phyloP scores from a whole-genome alignment of 2,329 filamentous ascomycete genomes.

The Tolypocladium nubicola region DNA sequence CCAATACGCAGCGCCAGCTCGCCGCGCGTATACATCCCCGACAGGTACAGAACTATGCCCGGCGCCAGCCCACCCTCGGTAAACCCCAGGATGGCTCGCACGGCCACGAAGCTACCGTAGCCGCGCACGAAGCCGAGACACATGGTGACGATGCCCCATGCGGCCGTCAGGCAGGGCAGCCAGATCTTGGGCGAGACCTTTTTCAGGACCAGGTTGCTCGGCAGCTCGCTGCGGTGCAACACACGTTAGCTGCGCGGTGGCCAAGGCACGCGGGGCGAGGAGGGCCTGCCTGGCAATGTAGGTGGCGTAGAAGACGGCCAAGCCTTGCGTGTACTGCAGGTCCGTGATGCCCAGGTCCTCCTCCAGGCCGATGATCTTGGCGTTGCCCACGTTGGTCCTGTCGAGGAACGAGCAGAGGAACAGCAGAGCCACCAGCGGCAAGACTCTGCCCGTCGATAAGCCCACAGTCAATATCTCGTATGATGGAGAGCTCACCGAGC shows the following conservation, averaged over 20 bases:
- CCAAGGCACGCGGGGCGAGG: background rate
- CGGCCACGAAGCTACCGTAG: slow-evolving; percentile 47
- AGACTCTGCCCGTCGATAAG: slow-evolving; percentile 30
- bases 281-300: slow-evolving; percentile 44
- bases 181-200: slow-evolving; percentile 48
- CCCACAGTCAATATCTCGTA: background rate
- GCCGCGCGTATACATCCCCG: slow-evolving; percentile 46
- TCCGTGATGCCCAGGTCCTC: slow-evolving; percentile 46
- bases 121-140: slow-evolving; percentile 42
- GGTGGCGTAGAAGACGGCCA: slow-evolving; percentile 55
- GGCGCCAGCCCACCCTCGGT: slow-evolving; percentile 56
- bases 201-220: slow-evolving; percentile 54
- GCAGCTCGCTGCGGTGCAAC: slow-evolving; percentile 38
- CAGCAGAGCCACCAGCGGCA: slow-evolving; percentile 52
- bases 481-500: slow-evolving; percentile 7
- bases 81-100: slow-evolving; percentile 50
- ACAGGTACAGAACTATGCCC: slow-evolving; percentile 59
- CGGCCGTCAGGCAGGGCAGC: slow-evolving; percentile 44
- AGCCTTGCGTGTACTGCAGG: slow-evolving; percentile 51
- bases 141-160: slow-evolving; percentile 50
- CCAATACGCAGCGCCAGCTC: slow-evolving; percentile 55
- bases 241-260: background rate
- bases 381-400: slow-evolving; percentile 65
- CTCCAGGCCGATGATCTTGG: slow-evolving; percentile 53
- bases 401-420: slow-evolving; percentile 57